Percentiles rank a stretch among this genome's conserved stretches.
phyloP scores from a whole-genome alignment of 1,139 yeast genomes.

The Hansenula sp. region DNA sequence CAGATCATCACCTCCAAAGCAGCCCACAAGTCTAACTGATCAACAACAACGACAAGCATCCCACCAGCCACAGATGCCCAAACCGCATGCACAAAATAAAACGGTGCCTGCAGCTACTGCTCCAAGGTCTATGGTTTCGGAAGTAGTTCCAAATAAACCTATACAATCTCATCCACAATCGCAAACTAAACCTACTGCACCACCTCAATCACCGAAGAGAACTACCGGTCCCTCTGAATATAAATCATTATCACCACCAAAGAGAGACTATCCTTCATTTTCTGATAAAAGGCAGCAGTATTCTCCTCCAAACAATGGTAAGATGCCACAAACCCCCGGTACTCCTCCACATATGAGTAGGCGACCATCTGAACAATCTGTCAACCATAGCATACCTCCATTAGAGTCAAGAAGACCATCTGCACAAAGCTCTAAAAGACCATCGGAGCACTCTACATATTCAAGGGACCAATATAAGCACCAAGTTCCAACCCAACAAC shows the following conservation, averaged over 20 bases:
- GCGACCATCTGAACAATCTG: not conserved
- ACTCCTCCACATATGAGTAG: not conserved
- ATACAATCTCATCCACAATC: too few species aligned
- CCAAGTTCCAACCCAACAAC: not conserved
- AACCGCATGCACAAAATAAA: too few species aligned
- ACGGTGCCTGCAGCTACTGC: too few species aligned
- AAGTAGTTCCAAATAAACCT: too few species aligned
- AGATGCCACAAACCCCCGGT: too few species aligned
- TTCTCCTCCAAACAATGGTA: too few species aligned
- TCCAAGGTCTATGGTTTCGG: too few species aligned
- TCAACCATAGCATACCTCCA: not conserved
- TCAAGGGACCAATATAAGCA: not conserved
- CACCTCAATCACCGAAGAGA: not conserved
- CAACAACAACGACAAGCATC: too few species aligned
- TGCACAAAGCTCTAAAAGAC: not conserved
- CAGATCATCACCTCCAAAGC: too few species aligned
- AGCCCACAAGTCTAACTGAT: too few species aligned
- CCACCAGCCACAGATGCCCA: too few species aligned
- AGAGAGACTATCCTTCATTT: not conserved
- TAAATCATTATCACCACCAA: slow-evolving; percentile 4
- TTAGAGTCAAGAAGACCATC: not conserved
- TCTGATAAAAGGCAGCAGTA: not conserved
- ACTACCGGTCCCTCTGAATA: not conserved
- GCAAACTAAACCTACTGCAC: too few species aligned
- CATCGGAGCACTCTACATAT: not conserved